These are phyloP conservation scores for Neocucurbitaria cava DNA, from an alignment of 2,329 filamentous ascomycete species.

Conservation along the genomic window DNA sequence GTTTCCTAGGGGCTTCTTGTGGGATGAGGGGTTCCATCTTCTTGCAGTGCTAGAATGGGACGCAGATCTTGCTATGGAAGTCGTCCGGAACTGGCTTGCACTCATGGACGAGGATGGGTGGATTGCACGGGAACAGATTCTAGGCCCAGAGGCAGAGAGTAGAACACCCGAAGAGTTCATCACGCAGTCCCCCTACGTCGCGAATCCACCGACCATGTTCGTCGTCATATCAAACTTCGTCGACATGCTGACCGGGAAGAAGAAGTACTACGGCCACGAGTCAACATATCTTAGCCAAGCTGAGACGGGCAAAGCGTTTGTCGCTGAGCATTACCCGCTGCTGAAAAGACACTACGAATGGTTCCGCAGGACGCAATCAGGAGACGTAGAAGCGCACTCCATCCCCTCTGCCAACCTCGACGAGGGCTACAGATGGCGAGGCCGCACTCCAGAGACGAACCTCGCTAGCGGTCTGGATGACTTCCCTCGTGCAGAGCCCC, in stretches of 20 bases:
- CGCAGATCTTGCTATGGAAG: slow-evolving; percentile 80
- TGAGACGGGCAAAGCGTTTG: slow-evolving; percentile 72
- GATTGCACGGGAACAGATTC: slow-evolving; percentile 94
- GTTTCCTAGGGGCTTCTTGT: slow-evolving; percentile 93
- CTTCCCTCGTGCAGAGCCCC: slow-evolving; percentile 88
- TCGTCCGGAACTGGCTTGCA: slow-evolving; percentile 91
- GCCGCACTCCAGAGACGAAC: slow-evolving; percentile 80
- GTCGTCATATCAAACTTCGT: slow-evolving; percentile 82
- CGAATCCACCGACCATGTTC: slow-evolving; percentile 93
- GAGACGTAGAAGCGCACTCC: slow-evolving; percentile 61
- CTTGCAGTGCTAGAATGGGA: slow-evolving; percentile 92
- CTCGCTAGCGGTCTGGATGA: slow-evolving; percentile 92
- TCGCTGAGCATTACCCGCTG: slow-evolving; percentile 81
- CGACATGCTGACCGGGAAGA: slow-evolving; percentile 54
- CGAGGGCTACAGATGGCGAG: slow-evolving; percentile 92
- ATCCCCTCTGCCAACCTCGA: slow-evolving; percentile 53
- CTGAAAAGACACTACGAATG: slow-evolving; percentile 88
- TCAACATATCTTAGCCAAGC: slow-evolving; percentile 64
- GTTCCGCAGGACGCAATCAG: slow-evolving; percentile 89
- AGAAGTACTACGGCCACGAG: slow-evolving; percentile 62
- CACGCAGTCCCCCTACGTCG: slow-evolving; percentile 92
- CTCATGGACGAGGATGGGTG: slow-evolving; percentile 95
- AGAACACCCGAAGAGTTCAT: slow-evolving; percentile 92
- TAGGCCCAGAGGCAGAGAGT: slow-evolving; percentile 85
- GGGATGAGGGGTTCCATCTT: slow-evolving; percentile 97